Evolutionary conservation across 2,329 filamentous ascomycete species (phyloP).

Genomic region (Venturia pyrina): DNA sequence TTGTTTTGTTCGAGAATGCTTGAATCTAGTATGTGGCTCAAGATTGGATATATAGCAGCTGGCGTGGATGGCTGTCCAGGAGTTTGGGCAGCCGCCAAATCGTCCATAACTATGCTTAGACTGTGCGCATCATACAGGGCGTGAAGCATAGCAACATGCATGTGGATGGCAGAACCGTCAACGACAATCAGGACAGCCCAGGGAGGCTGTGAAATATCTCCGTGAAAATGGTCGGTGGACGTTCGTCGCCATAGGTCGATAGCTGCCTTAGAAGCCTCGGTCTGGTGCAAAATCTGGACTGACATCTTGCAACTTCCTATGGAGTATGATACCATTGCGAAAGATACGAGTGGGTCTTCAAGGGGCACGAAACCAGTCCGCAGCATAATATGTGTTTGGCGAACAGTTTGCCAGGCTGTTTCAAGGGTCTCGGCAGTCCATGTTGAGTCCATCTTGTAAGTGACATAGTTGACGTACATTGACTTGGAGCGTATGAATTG

Average conservation of each 20-base stretch:
- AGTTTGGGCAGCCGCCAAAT: conserved; percentile 35
- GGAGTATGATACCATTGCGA: conserved; percentile 62
- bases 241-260: conserved; percentile 20
- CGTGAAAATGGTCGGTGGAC: conserved; percentile 31
- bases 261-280: background rate
- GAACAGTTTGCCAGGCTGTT: conserved; percentile 50
- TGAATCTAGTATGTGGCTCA: conserved; percentile 30
- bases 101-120: conserved; percentile 52
- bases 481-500: conserved; percentile 58
- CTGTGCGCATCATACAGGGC: conserved; percentile 79
- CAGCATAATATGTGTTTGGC: conserved; percentile 56
- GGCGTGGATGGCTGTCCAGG: conserved; percentile 30
- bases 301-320: background rate
- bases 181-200: conserved; percentile 52
- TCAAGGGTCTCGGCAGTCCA: conserved; percentile 35
- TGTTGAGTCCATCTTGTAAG: conserved; percentile 38
- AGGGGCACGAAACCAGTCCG: conserved; percentile 62
- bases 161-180: conserved; percentile 14
- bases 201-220: conserved; percentile 33
- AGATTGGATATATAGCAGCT: background rate
- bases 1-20: conserved; percentile 17
- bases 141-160: conserved; percentile 59
- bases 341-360: conserved; percentile 50
- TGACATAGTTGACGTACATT: conserved; percentile 67
- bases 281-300: background rate